Evolutionary conservation across 495 filamentous ascomycete genomes (phyloP).

Genomic region (Daldinia loculata): DNA sequence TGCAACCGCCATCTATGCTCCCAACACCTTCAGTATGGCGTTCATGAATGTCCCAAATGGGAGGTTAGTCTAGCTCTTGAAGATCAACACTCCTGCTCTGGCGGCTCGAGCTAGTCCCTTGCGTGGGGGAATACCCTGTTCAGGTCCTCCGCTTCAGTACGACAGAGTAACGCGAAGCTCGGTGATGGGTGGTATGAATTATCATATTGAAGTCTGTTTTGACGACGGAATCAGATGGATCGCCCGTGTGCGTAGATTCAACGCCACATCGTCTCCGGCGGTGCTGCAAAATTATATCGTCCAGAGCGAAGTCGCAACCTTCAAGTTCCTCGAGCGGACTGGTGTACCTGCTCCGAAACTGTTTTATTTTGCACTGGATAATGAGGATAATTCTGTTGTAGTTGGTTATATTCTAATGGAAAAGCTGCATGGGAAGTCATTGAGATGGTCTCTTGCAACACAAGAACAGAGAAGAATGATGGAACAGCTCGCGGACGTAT

Average conservation of each 20-base stretch:
- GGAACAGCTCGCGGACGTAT: neutral
- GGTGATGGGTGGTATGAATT: neutral
- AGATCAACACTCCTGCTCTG: neutral
- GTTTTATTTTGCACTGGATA: neutral
- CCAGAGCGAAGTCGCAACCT: neutral
- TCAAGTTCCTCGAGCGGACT: neutral
- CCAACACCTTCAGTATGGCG: neutral
- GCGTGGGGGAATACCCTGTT: neutral
- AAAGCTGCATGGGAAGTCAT: neutral
- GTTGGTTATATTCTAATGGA: neutral
- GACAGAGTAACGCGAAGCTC: neutral
- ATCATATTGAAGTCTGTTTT: neutral
- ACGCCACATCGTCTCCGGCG: neutral
- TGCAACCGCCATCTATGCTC: neutral
- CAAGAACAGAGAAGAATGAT: neutral
- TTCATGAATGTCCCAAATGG: neutral
- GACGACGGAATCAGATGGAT: neutral
- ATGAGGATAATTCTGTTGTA: neutral
- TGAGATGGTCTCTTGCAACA: neutral
- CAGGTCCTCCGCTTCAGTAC: neutral
- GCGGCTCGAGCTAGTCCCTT: neutral
- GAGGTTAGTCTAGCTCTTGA: neutral
- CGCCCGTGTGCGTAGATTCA: neutral
- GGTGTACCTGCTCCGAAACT: neutral
- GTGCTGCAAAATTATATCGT: neutral